phyloP scores from a whole-genome alignment of 257 asterid genomes.

The Thymus mandschuricus region DNA sequence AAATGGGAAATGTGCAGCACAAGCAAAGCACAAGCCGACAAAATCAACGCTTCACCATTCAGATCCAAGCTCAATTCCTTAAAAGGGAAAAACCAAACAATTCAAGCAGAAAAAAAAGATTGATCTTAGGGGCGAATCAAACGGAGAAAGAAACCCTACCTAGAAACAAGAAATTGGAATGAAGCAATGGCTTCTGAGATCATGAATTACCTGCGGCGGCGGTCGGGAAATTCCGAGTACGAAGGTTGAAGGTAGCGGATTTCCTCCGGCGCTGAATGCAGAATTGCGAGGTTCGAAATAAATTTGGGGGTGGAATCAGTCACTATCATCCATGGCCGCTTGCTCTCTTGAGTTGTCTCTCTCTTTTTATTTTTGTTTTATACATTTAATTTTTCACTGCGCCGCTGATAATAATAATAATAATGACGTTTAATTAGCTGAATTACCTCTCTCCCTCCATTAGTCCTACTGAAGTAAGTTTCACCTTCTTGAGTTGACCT shows the following conservation, averaged over 20 bases:
- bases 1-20: slow-evolving; percentile 1
- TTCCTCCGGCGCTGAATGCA: slow-evolving; percentile 7
- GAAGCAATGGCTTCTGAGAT: not conserved
- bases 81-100: not conserved
- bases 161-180: not conserved
- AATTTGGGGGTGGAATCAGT: not conserved
- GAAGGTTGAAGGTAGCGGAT: slow-evolving; percentile 9
- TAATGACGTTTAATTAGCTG: not conserved
- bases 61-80: slow-evolving; percentile 17
- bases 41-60: not conserved
- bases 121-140: slow-evolving; percentile 21
- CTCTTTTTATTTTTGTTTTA: not conserved
- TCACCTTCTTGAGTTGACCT: no score
- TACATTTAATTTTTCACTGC: not conserved
- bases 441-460: not conserved
- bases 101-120: slow-evolving; percentile 5
- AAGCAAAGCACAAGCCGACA: not conserved
- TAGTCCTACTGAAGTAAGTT: no score
- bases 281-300: slow-evolving; percentile 17
- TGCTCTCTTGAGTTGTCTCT: slow-evolving; percentile 19
- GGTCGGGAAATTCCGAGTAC: not conserved
- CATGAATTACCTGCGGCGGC: slow-evolving; percentile 13
- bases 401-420: not conserved
- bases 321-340: slow-evolving; percentile 12
- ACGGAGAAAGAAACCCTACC: not conserved